Evolutionary conservation across 371 early-diverging fungal genomes (phyloP).

Genomic region (Syncephalastrum monosporum): DNA sequence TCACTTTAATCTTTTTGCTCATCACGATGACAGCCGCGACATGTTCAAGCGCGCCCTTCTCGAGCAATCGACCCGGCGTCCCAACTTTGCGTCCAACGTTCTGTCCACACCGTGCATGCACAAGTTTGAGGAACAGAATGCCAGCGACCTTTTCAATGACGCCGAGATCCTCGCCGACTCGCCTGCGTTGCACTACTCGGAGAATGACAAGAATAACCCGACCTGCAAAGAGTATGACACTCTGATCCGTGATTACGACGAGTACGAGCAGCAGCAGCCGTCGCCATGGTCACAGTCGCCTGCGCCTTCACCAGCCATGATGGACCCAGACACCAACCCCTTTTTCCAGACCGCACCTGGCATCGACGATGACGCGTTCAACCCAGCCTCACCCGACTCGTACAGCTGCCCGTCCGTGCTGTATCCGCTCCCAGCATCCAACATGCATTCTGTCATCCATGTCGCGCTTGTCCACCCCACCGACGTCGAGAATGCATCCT

Average conservation of each 20-base stretch:
- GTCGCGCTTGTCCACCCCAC: constrained; percentile 50
- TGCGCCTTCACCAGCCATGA: constrained; percentile 59
- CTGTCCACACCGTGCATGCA: constrained; percentile 37
- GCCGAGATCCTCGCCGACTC: constrained; percentile 36
- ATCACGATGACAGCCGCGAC: constrained; percentile 24
- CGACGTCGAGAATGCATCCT: constrained; percentile 19
- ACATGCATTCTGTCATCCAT: constrained; percentile 60
- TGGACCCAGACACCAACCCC: constrained; percentile 61
- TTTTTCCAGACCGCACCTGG: constrained; percentile 57
- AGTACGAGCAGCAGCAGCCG: constrained; percentile 51
- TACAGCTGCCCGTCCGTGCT: constrained; percentile 24
- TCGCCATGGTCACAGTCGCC: constrained; percentile 69
- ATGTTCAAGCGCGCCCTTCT: constrained; percentile 40
- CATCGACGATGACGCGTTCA: constrained; percentile 64
- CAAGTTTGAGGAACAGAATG: constrained; percentile 25
- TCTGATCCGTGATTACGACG: constrained; percentile 35
- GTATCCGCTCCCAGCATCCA: constrained; percentile 43
- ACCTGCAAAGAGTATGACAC: neutral
- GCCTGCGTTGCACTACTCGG: constrained; percentile 7
- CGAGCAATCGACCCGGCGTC: constrained; percentile 29
- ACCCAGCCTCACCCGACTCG: constrained; percentile 52
- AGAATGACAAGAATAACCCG: neutral
- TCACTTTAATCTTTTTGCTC: constrained; percentile 7
- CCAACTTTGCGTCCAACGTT: constrained; percentile 7
- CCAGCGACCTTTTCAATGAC: constrained; percentile 6